A percentile compares a stretch with the other conserved stretches of the same genome.
These are phyloP conservation scores for Stentor coeruleus DNA, from an alignment of 73 alveolate genomes.

Conservation along the genomic window DNA sequence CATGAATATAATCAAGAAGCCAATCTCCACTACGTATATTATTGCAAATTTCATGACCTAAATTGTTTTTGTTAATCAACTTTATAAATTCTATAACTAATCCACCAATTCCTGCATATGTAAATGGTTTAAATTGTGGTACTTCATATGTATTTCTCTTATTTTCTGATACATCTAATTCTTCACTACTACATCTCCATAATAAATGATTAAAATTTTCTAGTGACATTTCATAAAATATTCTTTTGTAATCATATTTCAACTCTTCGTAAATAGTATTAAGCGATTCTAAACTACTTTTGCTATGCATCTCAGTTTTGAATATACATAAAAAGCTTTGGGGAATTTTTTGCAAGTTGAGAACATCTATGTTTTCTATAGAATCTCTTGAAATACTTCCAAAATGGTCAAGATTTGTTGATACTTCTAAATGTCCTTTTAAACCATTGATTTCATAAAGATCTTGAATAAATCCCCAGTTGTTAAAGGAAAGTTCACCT, in stretches of 20 bases:
- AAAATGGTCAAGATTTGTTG: neutral
- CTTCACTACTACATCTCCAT: slow-evolving; percentile 52
- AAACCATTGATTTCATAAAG: slow-evolving; percentile 15
- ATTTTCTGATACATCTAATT: slow-evolving; percentile 47
- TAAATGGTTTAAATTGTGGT: slow-evolving; percentile 40
- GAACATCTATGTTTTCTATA: slow-evolving; percentile 8
- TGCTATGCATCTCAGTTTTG: neutral
- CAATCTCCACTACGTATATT: slow-evolving; percentile 95
- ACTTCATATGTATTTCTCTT: slow-evolving; percentile 55
- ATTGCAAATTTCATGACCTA: slow-evolving; percentile 34
- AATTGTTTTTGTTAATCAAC: neutral
- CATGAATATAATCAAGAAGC: slow-evolving; percentile 77
- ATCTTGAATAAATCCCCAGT: neutral
- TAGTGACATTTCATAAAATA: neutral
- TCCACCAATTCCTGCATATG: slow-evolving; percentile 61
- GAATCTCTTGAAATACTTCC: neutral
- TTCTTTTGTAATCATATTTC: neutral
- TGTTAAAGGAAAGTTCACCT: neutral
- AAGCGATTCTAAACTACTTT: neutral
- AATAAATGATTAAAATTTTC: neutral
- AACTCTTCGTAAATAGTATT: neutral
- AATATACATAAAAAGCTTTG: neutral
- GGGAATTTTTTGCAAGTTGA: neutral
- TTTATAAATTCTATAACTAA: neutral
- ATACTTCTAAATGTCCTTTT: neutral